Conservation (phyloP, 2,329 filamentous ascomycete genomes). For the Claviceps humidiphila region DNA sequence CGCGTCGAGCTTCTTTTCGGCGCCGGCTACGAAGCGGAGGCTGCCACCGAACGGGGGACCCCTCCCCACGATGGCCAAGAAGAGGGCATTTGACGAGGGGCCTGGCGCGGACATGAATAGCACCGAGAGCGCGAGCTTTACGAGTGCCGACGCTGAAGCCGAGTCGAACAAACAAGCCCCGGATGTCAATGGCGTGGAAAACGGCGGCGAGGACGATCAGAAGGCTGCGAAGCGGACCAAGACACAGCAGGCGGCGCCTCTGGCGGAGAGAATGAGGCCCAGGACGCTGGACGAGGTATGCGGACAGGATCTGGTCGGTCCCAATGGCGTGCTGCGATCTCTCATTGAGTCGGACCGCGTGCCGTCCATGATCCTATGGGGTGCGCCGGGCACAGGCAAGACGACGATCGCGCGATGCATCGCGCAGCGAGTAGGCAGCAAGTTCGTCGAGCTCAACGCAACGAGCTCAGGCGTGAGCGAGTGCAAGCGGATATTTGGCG, state of each 20-base stretch:
- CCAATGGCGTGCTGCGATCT: conserved; percentile 67
- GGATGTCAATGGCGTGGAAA: conserved; percentile 1
- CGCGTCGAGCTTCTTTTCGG: conserved; percentile 48
- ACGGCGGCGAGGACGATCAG: conserved; percentile 3
- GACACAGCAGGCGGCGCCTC: conserved; percentile 58
- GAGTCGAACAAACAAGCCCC: not conserved
- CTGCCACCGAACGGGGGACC: conserved; percentile 21
- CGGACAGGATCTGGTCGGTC: conserved; percentile 84
- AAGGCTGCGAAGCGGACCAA: conserved; percentile 50
- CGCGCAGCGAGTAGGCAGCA: conserved; percentile 63
- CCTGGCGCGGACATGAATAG: conserved; percentile 23
- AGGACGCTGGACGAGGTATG: conserved; percentile 70
- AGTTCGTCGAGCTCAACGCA: conserved; percentile 93
- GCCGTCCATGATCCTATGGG: conserved; percentile 94
- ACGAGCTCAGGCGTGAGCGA: conserved; percentile 79
- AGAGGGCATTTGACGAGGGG: conserved; percentile 41
- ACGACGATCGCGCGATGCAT: conserved; percentile 89
- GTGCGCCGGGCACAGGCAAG: conserved; percentile 68
- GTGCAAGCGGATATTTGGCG: conserved; percentile 81
- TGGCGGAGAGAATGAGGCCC: conserved; percentile 91
- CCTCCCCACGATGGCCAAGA: conserved; percentile 25
- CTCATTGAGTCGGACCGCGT: conserved; percentile 77
- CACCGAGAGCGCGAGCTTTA: not conserved
- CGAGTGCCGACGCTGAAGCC: not conserved
- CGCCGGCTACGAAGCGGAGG: conserved; percentile 29